Conservation (phyloP, 495 filamentous ascomycete genomes). For the Aspergillus baeticus region DNA sequence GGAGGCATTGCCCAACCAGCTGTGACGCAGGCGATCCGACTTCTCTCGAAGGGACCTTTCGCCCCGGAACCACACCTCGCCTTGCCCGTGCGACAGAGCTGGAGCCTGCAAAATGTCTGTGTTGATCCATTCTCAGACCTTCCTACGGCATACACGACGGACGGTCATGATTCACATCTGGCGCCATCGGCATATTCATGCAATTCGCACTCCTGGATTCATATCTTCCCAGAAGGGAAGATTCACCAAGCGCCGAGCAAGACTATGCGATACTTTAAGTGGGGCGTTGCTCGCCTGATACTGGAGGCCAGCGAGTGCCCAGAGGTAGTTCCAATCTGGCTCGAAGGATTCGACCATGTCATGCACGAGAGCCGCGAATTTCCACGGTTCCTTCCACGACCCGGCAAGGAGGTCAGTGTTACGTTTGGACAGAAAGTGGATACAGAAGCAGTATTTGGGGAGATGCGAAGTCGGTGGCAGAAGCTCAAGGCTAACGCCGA, state of each 20-base stretch:
- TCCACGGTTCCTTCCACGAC: conserved; percentile 79
- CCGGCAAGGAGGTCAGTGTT: conserved; percentile 67
- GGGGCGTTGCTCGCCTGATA: conserved; percentile 87
- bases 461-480: conserved; percentile 68
- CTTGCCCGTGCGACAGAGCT: conserved; percentile 34
- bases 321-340: conserved; percentile 88
- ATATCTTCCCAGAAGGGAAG: conserved; percentile 93
- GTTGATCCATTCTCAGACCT: conserved; percentile 49
- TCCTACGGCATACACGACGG: conserved; percentile 48
- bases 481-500: conserved; percentile 52
- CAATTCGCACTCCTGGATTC: conserved; percentile 75
- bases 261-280: conserved; percentile 94
- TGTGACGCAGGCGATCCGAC: conserved; percentile 78
- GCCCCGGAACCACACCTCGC: conserved; percentile 37
- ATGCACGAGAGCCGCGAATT: conserved; percentile 79
- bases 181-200: conserved; percentile 57
- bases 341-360: conserved; percentile 78
- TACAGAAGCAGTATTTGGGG: conserved; percentile 53
- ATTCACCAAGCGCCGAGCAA: conserved; percentile 82
- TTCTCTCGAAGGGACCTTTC: conserved; percentile 69
- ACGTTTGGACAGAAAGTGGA: conserved; percentile 63
- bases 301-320: conserved; percentile 81
- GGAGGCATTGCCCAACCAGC: conserved; percentile 84
- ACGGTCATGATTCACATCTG: conserved; percentile 57
- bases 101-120: conserved; percentile 42